Evolutionary conservation across 2,329 filamentous ascomycete genomes (phyloP), one percentile per base, ranked within the genome.

Genomic region (Talaromyces verruculosus): DNA sequence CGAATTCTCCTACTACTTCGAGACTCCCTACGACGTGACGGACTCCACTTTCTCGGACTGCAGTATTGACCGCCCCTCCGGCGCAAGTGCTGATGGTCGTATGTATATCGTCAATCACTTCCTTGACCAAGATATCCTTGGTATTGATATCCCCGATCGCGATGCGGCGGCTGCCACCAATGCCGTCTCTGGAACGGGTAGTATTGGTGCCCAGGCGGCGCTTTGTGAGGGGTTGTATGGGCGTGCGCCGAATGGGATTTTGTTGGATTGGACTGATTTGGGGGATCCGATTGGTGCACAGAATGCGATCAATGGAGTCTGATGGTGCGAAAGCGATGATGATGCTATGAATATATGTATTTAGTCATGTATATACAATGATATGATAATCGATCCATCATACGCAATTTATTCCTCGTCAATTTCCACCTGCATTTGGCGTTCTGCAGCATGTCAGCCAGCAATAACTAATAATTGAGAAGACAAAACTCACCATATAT

Each of bases 401-500:
- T 28, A 49, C 7, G 43, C 25, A 7, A 25, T 25, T 4, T 25
- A 47, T 64, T 61, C 78, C 59, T 77, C 77, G 30, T 78, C 76
- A 49, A 79, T 59, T 19, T 78, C 74, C 3, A 77, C 60, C 63
- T 76, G 76, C 72, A 76, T 74, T 65, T 79, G 75, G 37, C 73
- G 76, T 49, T 78, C 77, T 79, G 61, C 57, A 58, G 47, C 19
- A 39, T 53, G 59, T 70, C 41, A 71, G 67, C 47, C 55, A n/a
- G 30, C 28, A 8, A 13, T 11, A 3, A 49, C 11, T 22, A 28
- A 45, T 17, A 64, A 28, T 6, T 6, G 11, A 64, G 11, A 37
- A 51, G 17, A 63, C 37, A 19, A 7, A 13, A 49, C 30, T 62
- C 73, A 80, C 78, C 87, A 88, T 89, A 92, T 25, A 92, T 78